Conservation (phyloP, 768 basidiomycete species). For the Mycena rebaudengoi region DNA sequence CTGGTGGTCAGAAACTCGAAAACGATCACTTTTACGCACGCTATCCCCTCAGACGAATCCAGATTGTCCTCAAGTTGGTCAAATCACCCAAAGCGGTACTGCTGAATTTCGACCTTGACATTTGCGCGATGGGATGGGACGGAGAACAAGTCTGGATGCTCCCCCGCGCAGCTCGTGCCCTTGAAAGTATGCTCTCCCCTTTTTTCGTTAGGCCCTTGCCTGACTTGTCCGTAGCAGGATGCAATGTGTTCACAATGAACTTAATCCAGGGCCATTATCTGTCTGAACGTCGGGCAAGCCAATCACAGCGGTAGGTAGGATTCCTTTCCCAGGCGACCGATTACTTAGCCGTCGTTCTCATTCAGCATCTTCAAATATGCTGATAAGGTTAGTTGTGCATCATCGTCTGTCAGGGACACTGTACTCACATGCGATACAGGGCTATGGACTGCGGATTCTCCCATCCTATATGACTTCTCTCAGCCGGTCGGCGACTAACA, state of each 20-base stretch:
- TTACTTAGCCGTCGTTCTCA: neutral
- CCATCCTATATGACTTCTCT: neutral
- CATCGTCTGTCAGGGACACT: too few species aligned
- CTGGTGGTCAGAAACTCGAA: slow-evolving; percentile 11
- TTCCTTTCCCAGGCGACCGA: too few species aligned
- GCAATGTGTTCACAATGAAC: slow-evolving; percentile 11
- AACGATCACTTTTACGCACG: slow-evolving; percentile 18
- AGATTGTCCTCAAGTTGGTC: slow-evolving; percentile 14
- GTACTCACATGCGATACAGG: neutral
- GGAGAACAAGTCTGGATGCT: slow-evolving; percentile 15
- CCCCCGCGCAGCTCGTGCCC: slow-evolving; percentile 13
- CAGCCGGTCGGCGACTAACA: neutral
- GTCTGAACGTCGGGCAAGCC: slow-evolving; percentile 2
- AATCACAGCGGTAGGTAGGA: neutral
- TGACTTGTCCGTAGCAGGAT: slow-evolving; percentile 6
- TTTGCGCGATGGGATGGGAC: slow-evolving; percentile 23
- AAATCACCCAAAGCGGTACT: slow-evolving; percentile 10
- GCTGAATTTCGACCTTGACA: slow-evolving; percentile 19
- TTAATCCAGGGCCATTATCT: slow-evolving; percentile 8
- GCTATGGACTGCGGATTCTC: neutral
- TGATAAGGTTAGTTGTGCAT: neutral
- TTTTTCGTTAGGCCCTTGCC: neutral
- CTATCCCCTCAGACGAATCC: slow-evolving; percentile 19
- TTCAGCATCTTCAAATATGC: slow-evolving; percentile 19
- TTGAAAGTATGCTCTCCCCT: slow-evolving; percentile 13